Conservation (phyloP, 805 yeast genomes). For the Sugiyamaella floridensis region DNA sequence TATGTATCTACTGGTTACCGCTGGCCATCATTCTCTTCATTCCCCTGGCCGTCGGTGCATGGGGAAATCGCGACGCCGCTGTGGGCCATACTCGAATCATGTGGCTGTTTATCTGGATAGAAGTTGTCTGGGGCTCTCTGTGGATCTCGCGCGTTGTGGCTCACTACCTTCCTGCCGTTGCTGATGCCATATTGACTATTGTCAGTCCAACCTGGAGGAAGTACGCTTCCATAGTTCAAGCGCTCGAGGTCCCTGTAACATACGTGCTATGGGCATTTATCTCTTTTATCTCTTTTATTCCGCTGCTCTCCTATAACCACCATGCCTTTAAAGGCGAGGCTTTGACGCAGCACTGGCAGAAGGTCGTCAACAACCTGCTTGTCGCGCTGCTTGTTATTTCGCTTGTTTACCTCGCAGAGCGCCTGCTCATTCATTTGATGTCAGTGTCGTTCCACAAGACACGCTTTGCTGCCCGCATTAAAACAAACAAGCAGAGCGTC, state of each 20-base stretch:
- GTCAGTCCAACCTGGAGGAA: constrained; percentile 29
- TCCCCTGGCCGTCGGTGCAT: constrained; percentile 35
- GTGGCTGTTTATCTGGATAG: constrained; percentile 38
- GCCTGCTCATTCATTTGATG: constrained; percentile 32
- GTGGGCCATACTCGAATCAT: constrained; percentile 31
- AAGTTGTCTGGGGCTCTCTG: constrained; percentile 34
- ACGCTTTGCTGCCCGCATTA: constrained; percentile 33
- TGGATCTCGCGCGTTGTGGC: constrained; percentile 30
- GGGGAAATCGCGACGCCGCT: constrained; percentile 25
- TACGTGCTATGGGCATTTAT: constrained; percentile 31
- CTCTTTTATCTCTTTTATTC: constrained; percentile 33
- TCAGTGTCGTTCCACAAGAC: constrained; percentile 36
- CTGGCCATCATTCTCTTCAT: constrained; percentile 32
- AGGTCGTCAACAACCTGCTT: constrained; percentile 28
- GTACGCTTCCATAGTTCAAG: constrained; percentile 28
- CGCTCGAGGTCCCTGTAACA: constrained; percentile 31
- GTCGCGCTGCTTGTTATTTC: constrained; percentile 34
- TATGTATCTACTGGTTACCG: constrained; percentile 33
- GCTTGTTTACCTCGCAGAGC: constrained; percentile 32
- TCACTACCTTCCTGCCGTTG: constrained; percentile 29
- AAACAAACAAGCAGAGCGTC: constrained; percentile 30
- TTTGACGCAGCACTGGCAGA: constrained; percentile 31
- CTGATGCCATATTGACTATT: constrained; percentile 26
- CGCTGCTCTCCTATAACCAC: constrained; percentile 27
- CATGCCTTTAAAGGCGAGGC: constrained; percentile 18